Conservation (phyloP, 371 early-diverging fungal species). For the Rhizopus microsporus region DNA sequence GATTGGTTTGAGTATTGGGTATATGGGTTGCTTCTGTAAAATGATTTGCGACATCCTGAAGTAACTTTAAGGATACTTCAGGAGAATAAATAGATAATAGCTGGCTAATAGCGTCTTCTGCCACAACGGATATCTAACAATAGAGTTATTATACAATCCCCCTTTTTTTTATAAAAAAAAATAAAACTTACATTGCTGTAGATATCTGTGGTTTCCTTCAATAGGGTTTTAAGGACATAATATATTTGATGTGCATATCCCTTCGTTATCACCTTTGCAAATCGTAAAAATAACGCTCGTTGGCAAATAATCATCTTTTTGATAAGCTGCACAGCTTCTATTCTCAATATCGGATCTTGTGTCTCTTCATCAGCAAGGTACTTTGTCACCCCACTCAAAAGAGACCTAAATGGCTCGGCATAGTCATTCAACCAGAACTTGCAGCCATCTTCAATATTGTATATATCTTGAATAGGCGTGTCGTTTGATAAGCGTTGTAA, state of each 20-base stretch:
- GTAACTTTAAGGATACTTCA: not conserved
- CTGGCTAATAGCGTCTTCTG: not conserved
- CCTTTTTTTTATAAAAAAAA: not conserved
- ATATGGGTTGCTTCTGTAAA: not conserved
- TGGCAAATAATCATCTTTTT: not conserved
- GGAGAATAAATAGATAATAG: not conserved
- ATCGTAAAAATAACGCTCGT: not conserved
- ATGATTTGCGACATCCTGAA: not conserved
- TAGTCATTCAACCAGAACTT: not conserved
- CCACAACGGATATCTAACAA: not conserved
- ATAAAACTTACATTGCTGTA: not conserved
- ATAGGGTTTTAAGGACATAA: not conserved
- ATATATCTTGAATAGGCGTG: not conserved
- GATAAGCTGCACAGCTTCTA: not conserved
- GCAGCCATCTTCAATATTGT: not conserved
- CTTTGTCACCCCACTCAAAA: not conserved
- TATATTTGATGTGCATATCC: not conserved
- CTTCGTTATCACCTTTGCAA: not conserved
- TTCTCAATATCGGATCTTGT: not conserved
- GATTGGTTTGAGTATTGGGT: too few relatives aligned
- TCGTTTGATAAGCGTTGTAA: not conserved
- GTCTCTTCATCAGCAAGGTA: not conserved
- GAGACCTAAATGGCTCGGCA: not conserved
- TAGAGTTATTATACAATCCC: not conserved
- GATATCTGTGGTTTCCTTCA: not conserved